Base-by-base conservation (phyloP, 768 basidiomycete species). In the Panus rudis region DNA sequence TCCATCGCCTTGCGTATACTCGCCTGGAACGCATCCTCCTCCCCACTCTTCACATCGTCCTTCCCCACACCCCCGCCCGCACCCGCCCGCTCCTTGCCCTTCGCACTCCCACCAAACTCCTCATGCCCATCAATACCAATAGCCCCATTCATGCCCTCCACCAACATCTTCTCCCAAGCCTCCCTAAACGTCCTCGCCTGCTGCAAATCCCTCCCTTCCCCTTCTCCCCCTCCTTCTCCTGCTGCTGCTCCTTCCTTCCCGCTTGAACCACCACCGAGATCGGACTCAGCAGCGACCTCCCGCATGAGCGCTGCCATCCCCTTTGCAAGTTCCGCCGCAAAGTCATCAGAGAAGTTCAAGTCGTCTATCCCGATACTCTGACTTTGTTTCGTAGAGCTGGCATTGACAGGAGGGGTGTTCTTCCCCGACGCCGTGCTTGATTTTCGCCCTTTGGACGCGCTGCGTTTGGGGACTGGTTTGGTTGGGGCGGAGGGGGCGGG, bases 1-100 rank as follows among this genome's bases (percentile, higher is more conserved):
- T 80, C 73, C 78, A 88, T 79, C 5, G 90, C 76, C 53, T 79
- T 73, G 47, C 72, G 72, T 39, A 92, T 81, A 46, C 70, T 76
- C 10, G 73, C 70, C 63, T 87, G 85, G 63, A 89, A 92, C 45
- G 69, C 65, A 35, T 65, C 66, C n/a, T n/a, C n/a, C n/a, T n/a
- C n/a, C n/a, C n/a, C n/a, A 41, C 58, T 49, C 24, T 41, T 51
- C 2, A 43, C 55, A 11, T 30, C 45, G 2, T 38, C 41, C n/a
- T 33, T 24, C 8, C 33, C 23, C 2, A 44, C 28, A 4, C 37
- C 34, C 6, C 47, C 41, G 2, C 40, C 33, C 31, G 39, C 51
- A 11, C 32, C 48, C 21, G 42, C 41, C 31, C 42, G 38, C 32
- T 31, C 49, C 37, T 48, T 43, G 21, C 28, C 48, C 53, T 52